Evolutionary conservation across 2,329 filamentous ascomycete species (phyloP).

Genomic region (Bipolaris bicolor): DNA sequence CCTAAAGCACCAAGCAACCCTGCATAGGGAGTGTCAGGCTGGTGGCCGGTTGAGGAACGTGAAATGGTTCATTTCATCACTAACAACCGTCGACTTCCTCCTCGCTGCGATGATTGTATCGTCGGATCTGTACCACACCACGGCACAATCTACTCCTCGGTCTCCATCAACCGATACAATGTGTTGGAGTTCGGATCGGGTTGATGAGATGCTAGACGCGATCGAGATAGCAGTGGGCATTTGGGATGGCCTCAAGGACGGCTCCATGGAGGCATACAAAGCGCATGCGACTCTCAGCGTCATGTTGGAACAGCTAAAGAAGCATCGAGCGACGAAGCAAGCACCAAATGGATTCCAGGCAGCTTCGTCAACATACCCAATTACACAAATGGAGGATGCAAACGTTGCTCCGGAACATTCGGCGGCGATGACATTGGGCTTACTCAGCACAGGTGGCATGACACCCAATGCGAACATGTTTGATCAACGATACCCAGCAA

Average conservation of each 20-base stretch:
- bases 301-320: slow-evolving; percentile 79
- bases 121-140: slow-evolving; percentile 78
- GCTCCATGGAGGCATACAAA: slow-evolving; percentile 89
- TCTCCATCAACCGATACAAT: slow-evolving; percentile 48
- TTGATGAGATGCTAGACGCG: slow-evolving; percentile 75
- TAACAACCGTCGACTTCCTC: slow-evolving; percentile 84
- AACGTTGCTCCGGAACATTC: slow-evolving; percentile 66
- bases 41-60: slow-evolving; percentile 74
- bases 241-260: slow-evolving; percentile 78
- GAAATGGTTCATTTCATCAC: slow-evolving; percentile 78
- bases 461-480: slow-evolving; percentile 57
- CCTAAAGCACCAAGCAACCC: slow-evolving; percentile 74
- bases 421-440: slow-evolving; percentile 73
- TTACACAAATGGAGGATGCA: slow-evolving; percentile 57
- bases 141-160: slow-evolving; percentile 50
- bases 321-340: slow-evolving; percentile 47
- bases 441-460: slow-evolving; percentile 68
- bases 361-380: slow-evolving; percentile 37
- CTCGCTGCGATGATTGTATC: slow-evolving; percentile 84
- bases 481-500: slow-evolving; percentile 47
- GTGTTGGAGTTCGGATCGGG: slow-evolving; percentile 56
- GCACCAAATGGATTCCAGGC: slow-evolving; percentile 41
- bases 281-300: slow-evolving; percentile 80
- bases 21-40: slow-evolving; percentile 75
- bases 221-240: slow-evolving; percentile 77